phyloP scores from a whole-genome alignment of 179 eudicot species.

The Amaranthus tricolor region DNA sequence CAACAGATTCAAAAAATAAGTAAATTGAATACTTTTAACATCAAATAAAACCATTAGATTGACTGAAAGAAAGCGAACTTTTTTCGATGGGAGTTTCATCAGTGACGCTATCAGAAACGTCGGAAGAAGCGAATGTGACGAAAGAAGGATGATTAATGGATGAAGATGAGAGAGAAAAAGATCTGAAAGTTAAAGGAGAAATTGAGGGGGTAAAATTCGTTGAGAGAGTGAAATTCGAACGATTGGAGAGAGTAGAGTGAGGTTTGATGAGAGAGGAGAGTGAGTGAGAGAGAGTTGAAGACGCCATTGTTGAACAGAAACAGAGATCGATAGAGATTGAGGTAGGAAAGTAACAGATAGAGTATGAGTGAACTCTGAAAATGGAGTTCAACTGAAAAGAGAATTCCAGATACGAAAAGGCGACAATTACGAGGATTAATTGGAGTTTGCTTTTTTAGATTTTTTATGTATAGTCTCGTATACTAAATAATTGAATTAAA shows the following conservation, averaged over 20 bases:
- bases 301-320: slow-evolving; percentile 50
- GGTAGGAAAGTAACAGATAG: not conserved
- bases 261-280: slow-evolving; percentile 36
- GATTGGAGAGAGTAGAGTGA: slow-evolving; percentile 26
- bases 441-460: not conserved
- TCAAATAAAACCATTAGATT: not conserved
- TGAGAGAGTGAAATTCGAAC: slow-evolving; percentile 5
- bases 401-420: not conserved
- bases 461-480: not conserved
- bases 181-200: slow-evolving; percentile 29
- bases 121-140: slow-evolving; percentile 35
- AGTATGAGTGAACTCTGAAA: no score
- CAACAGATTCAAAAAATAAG: not conserved
- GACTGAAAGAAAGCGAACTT: slow-evolving; percentile 34
- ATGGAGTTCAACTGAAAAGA: not conserved
- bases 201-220: slow-evolving; percentile 12
- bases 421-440: slow-evolving; percentile 14
- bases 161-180: slow-evolving; percentile 41
- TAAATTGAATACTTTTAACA: not conserved
- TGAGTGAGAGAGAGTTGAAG: slow-evolving; percentile 44
- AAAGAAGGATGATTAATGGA: slow-evolving; percentile 24
- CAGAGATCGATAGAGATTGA: not conserved
- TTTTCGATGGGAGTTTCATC: slow-evolving; percentile 69
- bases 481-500: no score
- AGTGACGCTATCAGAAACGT: slow-evolving; percentile 16